A percentile compares a stretch with the other conserved stretches of the same genome.
These are phyloP conservation scores for Osmanthus fragrans DNA, from an alignment of 257 asterid species.

Conservation along the genomic window DNA sequence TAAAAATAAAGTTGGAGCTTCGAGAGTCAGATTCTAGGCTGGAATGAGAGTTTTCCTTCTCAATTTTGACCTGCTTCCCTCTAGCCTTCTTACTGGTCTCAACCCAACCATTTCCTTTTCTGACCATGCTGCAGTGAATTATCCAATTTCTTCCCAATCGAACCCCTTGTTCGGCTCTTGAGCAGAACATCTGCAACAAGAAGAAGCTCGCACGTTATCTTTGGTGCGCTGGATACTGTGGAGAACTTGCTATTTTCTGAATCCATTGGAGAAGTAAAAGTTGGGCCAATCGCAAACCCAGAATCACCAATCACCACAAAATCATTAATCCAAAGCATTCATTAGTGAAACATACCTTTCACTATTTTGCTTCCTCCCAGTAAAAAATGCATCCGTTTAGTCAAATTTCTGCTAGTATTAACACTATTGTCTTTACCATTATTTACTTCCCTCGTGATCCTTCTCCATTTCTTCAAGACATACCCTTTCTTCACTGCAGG, in stretches of 20 bases:
- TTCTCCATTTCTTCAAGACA: slow-evolving; percentile 79
- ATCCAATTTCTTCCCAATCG: slow-evolving; percentile 44
- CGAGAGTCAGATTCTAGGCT: slow-evolving; percentile 89
- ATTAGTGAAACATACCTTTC: slow-evolving; percentile 32
- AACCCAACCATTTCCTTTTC: slow-evolving; percentile 40
- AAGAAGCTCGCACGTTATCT: too few relatives aligned
- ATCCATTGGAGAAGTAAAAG: background rate
- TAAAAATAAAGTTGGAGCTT: slow-evolving; percentile 67
- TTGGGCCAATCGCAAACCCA: slow-evolving; percentile 28
- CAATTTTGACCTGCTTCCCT: slow-evolving; percentile 75
- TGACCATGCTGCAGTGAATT: slow-evolving; percentile 38
- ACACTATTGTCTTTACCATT: slow-evolving; percentile 36
- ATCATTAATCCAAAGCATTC: slow-evolving; percentile 40
- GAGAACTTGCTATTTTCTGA: too few relatives aligned
- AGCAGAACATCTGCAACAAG: slow-evolving; percentile 32
- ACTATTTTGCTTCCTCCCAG: too few relatives aligned
- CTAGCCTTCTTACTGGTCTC: slow-evolving; percentile 57
- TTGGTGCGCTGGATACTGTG: too few relatives aligned
- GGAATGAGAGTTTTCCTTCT: slow-evolving; percentile 90
- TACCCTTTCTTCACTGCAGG: slow-evolving; percentile 45
- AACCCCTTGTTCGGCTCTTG: slow-evolving; percentile 38
- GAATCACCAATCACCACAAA: slow-evolving; percentile 38
- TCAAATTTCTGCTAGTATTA: background rate
- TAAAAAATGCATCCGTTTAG: too few relatives aligned
- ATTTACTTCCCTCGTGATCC: slow-evolving; percentile 57